These are phyloP conservation scores for Larix sibirica DNA, from an alignment of 83 land plant genomes.

Conservation along the genomic window DNA sequence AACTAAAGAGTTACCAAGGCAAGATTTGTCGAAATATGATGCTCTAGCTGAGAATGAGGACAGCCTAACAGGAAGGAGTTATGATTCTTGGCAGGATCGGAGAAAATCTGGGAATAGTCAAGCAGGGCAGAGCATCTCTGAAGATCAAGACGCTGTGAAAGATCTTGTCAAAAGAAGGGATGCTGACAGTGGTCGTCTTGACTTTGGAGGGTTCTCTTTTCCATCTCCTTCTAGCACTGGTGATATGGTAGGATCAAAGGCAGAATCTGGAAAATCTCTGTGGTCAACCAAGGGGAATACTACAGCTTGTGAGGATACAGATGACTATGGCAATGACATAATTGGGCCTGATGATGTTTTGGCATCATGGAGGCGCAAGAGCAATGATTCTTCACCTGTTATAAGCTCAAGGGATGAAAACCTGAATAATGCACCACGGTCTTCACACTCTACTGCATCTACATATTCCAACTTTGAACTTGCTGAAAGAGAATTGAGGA, in stretches of 20 bases:
- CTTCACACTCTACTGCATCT: conserved; percentile 59
- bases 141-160: conserved; percentile 13
- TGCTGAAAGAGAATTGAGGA: conserved; percentile 43
- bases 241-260: conserved; percentile 42
- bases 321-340: conserved; percentile 46
- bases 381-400: conserved; percentile 80
- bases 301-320: conserved; percentile 41
- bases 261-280: conserved; percentile 57
- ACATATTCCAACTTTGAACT: conserved; percentile 53
- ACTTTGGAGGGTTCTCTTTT: conserved; percentile 90
- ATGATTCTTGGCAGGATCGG: not conserved
- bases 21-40: conserved; percentile 28
- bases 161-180: conserved; percentile 20
- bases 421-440: conserved; percentile 32
- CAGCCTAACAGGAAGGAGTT: conserved; percentile 12
- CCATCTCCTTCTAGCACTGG: conserved; percentile 71
- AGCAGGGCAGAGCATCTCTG: conserved; percentile 20
- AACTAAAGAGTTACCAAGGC: conserved; percentile 24
- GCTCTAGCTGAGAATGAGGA: conserved; percentile 39
- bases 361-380: conserved; percentile 79
- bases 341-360: conserved; percentile 68
- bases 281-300: conserved; percentile 67
- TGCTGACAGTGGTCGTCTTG: conserved; percentile 19
- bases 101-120: conserved; percentile 17
- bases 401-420: conserved; percentile 64